These are phyloP conservation scores for Teratosphaeria epicoccoides DNA, from an alignment of 2,329 filamentous ascomycete species.

Conservation along the genomic window DNA sequence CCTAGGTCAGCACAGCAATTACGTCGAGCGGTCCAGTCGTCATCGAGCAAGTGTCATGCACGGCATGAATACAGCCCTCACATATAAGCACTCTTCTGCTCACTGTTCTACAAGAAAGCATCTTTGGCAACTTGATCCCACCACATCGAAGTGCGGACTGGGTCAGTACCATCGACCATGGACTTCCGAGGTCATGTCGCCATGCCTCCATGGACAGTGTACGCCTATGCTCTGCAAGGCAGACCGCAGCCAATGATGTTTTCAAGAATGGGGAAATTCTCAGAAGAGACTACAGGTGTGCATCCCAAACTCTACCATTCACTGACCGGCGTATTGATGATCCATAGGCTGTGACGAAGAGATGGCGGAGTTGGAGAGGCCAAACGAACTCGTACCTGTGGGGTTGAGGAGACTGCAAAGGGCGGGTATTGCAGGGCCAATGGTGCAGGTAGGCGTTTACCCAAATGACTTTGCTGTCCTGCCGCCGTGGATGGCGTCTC, in stretches of 20 bases:
- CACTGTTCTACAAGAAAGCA: too few relatives aligned
- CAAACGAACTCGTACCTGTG: not conserved
- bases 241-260: not conserved
- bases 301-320: not conserved
- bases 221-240: not conserved
- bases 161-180: not conserved
- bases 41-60: not conserved
- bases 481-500: not conserved
- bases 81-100: too few relatives aligned
- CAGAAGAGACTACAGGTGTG: not conserved
- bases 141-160: not conserved
- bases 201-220: not conserved
- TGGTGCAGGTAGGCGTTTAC: not conserved
- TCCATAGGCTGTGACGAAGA: not conserved
- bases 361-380: not conserved
- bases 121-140: too few relatives aligned
- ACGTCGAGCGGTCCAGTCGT: too few relatives aligned
- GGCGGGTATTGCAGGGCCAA: not conserved
- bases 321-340: not conserved
- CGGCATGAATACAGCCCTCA: too few relatives aligned
- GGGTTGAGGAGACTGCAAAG: not conserved
- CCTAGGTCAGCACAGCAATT: too few relatives aligned
- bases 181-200: not conserved
- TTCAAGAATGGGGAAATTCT: not conserved
- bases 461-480: not conserved